A percentile compares a stretch with the other conserved stretches of the same genome.
phyloP scores from a whole-genome alignment of 768 basidiomycete species.

The Mycena galopus region DNA sequence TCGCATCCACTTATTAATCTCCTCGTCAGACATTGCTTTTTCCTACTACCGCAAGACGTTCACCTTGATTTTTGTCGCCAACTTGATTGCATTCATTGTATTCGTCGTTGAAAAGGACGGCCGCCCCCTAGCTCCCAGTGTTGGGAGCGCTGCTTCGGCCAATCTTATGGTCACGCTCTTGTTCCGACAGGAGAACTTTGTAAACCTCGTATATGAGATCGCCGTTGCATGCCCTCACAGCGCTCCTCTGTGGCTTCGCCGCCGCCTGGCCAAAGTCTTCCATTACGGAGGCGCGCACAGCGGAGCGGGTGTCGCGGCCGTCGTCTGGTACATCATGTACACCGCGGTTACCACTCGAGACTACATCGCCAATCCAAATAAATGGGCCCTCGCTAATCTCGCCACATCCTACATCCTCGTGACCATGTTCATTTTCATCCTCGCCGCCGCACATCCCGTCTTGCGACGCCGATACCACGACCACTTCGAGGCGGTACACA shows the following conservation, averaged over 20 bases:
- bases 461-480: slow-evolving; percentile 67
- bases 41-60: slow-evolving; percentile 64
- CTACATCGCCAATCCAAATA: slow-evolving; percentile 40
- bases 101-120: slow-evolving; percentile 51
- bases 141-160: slow-evolving; percentile 54
- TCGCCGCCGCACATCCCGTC: slow-evolving; percentile 61
- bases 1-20: too few relatives aligned
- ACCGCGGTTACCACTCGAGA: slow-evolving; percentile 56
- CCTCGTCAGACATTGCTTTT: slow-evolving; percentile 44
- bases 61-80: slow-evolving; percentile 63
- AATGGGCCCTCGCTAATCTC: slow-evolving; percentile 50
- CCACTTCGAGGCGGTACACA: slow-evolving; percentile 65
- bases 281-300: slow-evolving; percentile 70
- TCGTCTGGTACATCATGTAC: too few relatives aligned
- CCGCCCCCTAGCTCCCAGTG: slow-evolving; percentile 49
- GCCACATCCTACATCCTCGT: slow-evolving; percentile 61
- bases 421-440: slow-evolving; percentile 60
- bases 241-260: slow-evolving; percentile 61
- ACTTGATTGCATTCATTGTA: slow-evolving; percentile 62
- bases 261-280: slow-evolving; percentile 62
- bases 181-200: slow-evolving; percentile 55
- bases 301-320: slow-evolving; percentile 64
- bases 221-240: too few relatives aligned
- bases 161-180: slow-evolving; percentile 60
- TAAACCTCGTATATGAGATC: too few relatives aligned